These are phyloP conservation scores for Picochlorum sp. DNA, from an alignment of 139 green algal genomes.

Conservation along the genomic window DNA sequence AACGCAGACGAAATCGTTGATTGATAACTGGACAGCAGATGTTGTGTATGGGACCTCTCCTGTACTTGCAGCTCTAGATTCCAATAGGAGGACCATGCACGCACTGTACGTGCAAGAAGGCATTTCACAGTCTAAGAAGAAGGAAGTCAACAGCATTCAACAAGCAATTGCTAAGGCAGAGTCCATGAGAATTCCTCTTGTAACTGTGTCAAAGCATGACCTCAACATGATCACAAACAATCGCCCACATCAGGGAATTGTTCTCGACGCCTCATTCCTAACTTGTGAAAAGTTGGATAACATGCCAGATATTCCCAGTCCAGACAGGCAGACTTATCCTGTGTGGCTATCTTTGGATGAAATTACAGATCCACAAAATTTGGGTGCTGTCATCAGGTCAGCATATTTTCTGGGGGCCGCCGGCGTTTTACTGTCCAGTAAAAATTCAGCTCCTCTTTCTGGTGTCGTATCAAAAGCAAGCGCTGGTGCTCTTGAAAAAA, in stretches of 20 bases:
- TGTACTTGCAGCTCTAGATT: conserved; percentile 55
- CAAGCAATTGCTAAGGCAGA: conserved; percentile 19
- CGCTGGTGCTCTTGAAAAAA: conserved; percentile 71
- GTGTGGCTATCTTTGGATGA: conserved; percentile 88
- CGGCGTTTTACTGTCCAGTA: conserved; percentile 67
- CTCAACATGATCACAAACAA: conserved; percentile 81
- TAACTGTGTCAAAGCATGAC: conserved; percentile 60
- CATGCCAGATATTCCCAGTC: conserved; percentile 16
- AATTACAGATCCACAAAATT: conserved; percentile 85
- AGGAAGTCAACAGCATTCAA: conserved; percentile 34
- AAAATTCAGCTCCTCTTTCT: conserved; percentile 78
- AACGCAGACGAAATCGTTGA: neutral
- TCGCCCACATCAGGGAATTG: conserved; percentile 57
- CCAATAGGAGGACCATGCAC: conserved; percentile 26
- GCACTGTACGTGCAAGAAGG: conserved; percentile 42
- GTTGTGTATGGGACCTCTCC: conserved; percentile 71
- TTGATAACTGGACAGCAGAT: conserved; percentile 20
- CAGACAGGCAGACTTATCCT: neutral
- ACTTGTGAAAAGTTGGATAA: conserved; percentile 46
- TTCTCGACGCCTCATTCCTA: conserved; percentile 68
- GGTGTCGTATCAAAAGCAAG: conserved; percentile 77
- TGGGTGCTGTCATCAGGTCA: conserved; percentile 76
- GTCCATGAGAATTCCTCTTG: conserved; percentile 24
- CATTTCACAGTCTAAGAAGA: conserved; percentile 33
- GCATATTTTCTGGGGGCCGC: conserved; percentile 75